Percentiles rank a stretch among this genome's conserved stretches.
phyloP scores from a whole-genome alignment of 805 yeast species.

The Wickerhamiella bombiphila region DNA sequence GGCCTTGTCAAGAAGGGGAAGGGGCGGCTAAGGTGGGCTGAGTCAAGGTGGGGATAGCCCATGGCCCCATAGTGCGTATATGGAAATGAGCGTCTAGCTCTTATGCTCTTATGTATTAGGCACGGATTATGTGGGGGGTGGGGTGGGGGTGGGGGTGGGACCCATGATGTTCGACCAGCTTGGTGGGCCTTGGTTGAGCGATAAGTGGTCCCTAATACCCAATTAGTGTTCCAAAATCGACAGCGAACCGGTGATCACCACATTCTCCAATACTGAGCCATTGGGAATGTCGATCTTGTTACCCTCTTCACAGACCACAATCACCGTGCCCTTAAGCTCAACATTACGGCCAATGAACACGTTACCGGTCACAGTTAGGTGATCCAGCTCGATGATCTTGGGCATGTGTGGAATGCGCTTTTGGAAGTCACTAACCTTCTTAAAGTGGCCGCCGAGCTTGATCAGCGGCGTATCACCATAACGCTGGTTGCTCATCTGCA shows the following conservation, averaged over 20 bases:
- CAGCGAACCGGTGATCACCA: slow-evolving; percentile 91
- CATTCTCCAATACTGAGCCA: slow-evolving; percentile 88
- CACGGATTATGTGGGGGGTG: not conserved
- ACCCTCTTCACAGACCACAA: slow-evolving; percentile 93
- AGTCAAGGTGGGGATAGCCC: not conserved
- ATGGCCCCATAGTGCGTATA: too few species aligned
- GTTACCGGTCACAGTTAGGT: slow-evolving; percentile 93
- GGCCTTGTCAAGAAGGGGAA: too few species aligned
- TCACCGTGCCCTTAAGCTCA: slow-evolving; percentile 90
- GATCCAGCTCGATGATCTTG: slow-evolving; percentile 88
- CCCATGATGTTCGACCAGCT: too few species aligned
- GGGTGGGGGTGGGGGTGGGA: not conserved
- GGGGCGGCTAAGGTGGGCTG: not conserved
- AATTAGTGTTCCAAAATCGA: slow-evolving; percentile 77
- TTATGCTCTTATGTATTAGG: not conserved
- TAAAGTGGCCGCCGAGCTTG: slow-evolving; percentile 92
- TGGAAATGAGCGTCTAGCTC: too few species aligned
- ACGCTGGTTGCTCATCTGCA: slow-evolving; percentile 68
- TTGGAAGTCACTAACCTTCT: slow-evolving; percentile 86
- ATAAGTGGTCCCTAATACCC: too few species aligned
- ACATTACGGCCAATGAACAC: slow-evolving; percentile 83
- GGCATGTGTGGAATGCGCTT: slow-evolving; percentile 90
- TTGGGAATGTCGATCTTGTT: slow-evolving; percentile 95
- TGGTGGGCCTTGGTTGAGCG: too few species aligned
- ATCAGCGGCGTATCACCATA: slow-evolving; percentile 88